Conservation (phyloP, 495 filamentous ascomycete species). For the Bacidia gigantensis region DNA sequence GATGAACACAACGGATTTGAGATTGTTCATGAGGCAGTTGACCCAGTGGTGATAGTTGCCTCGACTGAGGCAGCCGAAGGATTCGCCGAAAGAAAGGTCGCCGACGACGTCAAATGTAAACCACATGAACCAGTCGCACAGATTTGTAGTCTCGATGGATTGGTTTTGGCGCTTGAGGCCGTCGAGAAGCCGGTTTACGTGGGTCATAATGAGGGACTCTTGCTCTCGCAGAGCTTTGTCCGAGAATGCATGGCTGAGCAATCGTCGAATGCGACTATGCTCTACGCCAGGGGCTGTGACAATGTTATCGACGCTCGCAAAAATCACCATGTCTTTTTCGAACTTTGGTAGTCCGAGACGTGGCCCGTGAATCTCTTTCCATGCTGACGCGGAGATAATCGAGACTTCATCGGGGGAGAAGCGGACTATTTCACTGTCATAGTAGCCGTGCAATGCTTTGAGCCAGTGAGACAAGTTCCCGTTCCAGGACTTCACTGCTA, state of each 20-base stretch:
- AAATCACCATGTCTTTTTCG: conserved; percentile 19
- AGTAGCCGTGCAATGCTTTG: conserved; percentile 7
- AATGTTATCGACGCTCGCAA: conserved; percentile 9
- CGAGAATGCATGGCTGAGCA: conserved; percentile 34
- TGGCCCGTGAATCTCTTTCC: conserved; percentile 45
- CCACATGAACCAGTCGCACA: conserved; percentile 23
- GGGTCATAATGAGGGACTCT: conserved; percentile 24
- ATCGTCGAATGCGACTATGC: conserved; percentile 27
- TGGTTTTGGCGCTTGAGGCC: background rate
- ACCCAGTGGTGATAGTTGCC: conserved; percentile 36
- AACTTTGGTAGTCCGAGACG: conserved; percentile 19
- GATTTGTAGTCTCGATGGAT: conserved; percentile 4
- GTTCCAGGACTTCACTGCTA: conserved; percentile 13
- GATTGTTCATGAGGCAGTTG: conserved; percentile 23
- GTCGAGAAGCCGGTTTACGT: conserved; percentile 29
- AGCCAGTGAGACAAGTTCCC: conserved; percentile 10
- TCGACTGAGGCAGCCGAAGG: conserved; percentile 33
- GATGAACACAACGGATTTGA: conserved; percentile 19
- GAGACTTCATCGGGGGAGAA: conserved; percentile 41
- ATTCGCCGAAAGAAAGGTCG: conserved; percentile 37
- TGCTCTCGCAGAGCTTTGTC: conserved; percentile 31
- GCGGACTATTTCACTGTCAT: conserved; percentile 32
- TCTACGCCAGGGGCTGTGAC: conserved; percentile 15
- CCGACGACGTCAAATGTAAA: conserved; percentile 37
- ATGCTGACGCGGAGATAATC: conserved; percentile 39